phyloP scores from a whole-genome alignment of 495 filamentous ascomycete genomes.

The Penicillium longicatenatum region DNA sequence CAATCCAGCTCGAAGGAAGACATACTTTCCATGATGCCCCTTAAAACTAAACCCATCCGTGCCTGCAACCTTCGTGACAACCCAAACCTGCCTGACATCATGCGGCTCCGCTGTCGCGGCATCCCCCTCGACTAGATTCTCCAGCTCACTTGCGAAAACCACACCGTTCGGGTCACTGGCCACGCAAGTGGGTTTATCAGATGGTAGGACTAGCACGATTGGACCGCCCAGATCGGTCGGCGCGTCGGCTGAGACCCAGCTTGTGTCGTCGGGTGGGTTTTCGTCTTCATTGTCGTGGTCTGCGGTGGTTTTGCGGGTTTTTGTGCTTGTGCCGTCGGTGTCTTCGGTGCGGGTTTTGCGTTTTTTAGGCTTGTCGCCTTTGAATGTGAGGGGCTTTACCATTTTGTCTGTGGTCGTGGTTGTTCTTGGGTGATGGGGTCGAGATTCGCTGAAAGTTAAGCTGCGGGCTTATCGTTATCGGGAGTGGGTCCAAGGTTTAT shows the following conservation, averaged over 20 bases:
- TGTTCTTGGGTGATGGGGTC: not conserved
- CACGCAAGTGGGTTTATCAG: conserved; percentile 65
- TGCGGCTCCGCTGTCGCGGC: conserved; percentile 84
- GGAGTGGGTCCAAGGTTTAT: no score
- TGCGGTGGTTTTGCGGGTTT: conserved; percentile 38
- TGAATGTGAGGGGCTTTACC: conserved; percentile 88
- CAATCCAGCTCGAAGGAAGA: not conserved
- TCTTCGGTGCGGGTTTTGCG: conserved; percentile 61
- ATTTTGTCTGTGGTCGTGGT: conserved; percentile 28
- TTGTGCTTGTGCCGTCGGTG: conserved; percentile 39
- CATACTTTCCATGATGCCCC: conserved; percentile 73
- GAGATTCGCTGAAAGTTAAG: not conserved
- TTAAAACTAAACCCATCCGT: conserved; percentile 83
- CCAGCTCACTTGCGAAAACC: conserved; percentile 75
- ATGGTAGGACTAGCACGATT: conserved; percentile 76
- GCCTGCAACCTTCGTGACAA: conserved; percentile 82
- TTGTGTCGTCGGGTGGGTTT: conserved; percentile 63
- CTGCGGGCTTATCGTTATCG: conserved; percentile 3
- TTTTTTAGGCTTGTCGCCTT: conserved; percentile 95
- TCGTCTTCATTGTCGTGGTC: conserved; percentile 27
- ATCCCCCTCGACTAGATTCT: conserved; percentile 82
- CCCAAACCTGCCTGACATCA: conserved; percentile 93
- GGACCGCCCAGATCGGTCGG: conserved; percentile 79
- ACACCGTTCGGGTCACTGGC: conserved; percentile 83
- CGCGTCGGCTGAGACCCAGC: conserved; percentile 86